Evolutionary conservation across 495 filamentous ascomycete genomes (phyloP).

Genomic region (Penicillium lagena): DNA sequence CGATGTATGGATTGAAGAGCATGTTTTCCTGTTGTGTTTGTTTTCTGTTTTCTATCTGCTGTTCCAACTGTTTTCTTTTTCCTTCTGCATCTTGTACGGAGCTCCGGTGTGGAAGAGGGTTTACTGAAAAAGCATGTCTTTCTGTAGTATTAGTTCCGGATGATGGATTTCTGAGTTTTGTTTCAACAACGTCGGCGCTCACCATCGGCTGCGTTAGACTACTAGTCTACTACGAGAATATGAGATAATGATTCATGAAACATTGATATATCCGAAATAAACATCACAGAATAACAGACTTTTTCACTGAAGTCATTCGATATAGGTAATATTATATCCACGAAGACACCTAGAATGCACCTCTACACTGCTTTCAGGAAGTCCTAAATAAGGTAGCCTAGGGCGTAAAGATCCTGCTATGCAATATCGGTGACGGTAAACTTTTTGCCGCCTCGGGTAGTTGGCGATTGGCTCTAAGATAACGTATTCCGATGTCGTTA

Average conservation of each 20-base stretch:
- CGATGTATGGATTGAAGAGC: conserved; percentile 1
- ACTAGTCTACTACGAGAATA: too few relatives aligned
- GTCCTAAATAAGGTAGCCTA: too few relatives aligned
- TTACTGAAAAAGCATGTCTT: conserved; percentile 6
- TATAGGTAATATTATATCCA: too few relatives aligned
- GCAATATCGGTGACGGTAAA: too few relatives aligned
- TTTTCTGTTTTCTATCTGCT: not conserved
- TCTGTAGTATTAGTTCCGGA: conserved; percentile 8
- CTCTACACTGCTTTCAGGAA: too few relatives aligned
- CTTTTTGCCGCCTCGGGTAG: too few relatives aligned
- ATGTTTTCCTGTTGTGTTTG: not conserved
- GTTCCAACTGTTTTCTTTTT: not conserved
- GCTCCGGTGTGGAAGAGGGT: not conserved
- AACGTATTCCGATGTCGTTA: too few relatives aligned
- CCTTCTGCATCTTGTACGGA: not conserved
- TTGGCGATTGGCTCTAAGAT: too few relatives aligned
- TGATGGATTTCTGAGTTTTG: conserved; percentile 10
- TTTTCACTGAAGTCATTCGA: not conserved
- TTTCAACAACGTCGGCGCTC: not conserved
- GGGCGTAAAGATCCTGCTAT: too few relatives aligned
- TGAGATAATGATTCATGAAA: too few relatives aligned
- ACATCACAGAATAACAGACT: conserved; percentile 8
- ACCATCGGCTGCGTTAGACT: too few relatives aligned
- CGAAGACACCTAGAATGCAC: too few relatives aligned
- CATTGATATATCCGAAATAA: conserved; percentile 1